A percentile compares a stretch with the other conserved stretches of the same genome.
Conservation (phyloP, 805 yeast species). For the Saccharomycopsis vini region DNA sequence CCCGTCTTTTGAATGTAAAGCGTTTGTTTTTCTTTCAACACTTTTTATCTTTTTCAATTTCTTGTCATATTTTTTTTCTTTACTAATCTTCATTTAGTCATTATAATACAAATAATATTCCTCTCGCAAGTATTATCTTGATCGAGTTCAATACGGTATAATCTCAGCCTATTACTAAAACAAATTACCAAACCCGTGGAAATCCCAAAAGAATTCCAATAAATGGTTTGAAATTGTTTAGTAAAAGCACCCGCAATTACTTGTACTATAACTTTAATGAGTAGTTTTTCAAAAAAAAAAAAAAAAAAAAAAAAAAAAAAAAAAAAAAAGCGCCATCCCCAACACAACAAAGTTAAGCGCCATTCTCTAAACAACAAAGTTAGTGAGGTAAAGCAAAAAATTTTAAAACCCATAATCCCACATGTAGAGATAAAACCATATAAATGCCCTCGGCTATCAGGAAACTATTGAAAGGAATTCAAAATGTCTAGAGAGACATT, state of each 20-base stretch:
- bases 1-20: no score
- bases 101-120: conserved; percentile 26
- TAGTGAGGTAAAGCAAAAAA: background rate
- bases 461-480: background rate
- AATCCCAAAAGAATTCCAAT: background rate
- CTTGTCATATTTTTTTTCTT: no score
- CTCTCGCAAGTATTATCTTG: conserved; percentile 83
- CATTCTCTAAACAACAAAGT: no score
- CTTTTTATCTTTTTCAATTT: no score
- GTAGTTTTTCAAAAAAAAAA: background rate
- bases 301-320: no score
- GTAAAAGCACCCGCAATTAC: conserved; percentile 43
- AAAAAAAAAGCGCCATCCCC: no score
- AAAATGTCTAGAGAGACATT: background rate
- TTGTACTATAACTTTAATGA: conserved; percentile 2
- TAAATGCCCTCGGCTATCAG: background rate
- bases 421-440: no score
- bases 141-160: conserved; percentile 68
- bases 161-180: conserved; percentile 45
- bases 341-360: no score
- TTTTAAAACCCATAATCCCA: no score
- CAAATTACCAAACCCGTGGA: no score
- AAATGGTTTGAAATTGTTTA: background rate
- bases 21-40: no score
- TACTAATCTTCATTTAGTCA: no score